Conservation (phyloP, 139 green algal genomes). For the Coelastrella sp. region DNA sequence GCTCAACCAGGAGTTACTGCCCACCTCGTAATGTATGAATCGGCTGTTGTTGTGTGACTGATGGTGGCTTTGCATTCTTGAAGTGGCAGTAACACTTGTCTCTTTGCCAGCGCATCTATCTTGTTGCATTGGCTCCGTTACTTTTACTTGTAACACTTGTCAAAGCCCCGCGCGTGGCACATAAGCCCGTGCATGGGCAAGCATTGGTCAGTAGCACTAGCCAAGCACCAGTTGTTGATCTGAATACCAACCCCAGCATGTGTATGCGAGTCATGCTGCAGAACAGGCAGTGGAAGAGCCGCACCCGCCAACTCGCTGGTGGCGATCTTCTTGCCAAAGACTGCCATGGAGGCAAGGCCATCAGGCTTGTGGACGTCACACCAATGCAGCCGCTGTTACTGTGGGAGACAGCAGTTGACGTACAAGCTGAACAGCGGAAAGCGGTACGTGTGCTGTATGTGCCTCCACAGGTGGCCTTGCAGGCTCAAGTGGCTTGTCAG, state of each 20-base stretch:
- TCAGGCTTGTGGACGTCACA: background rate
- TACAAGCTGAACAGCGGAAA: background rate
- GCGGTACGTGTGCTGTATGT: background rate
- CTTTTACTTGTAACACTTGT: no score
- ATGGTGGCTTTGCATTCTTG: no score
- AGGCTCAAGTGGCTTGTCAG: background rate
- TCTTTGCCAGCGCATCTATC: no score
- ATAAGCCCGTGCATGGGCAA: no score
- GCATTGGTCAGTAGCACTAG: no score
- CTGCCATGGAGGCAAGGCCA: background rate
- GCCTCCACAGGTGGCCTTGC: background rate
- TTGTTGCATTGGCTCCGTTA: no score
- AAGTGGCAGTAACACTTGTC: no score
- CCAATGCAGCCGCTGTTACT: background rate
- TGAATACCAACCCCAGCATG: background rate
- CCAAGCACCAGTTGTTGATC: background rate
- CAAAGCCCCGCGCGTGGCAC: no score
- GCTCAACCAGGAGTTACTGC: no score
- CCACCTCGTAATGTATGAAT: no score
- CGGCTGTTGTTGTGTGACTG: no score
- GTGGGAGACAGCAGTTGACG: background rate
- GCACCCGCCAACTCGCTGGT: background rate
- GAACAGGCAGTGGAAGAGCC: conserved; percentile 4
- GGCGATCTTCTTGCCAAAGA: no score
- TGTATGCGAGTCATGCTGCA: background rate